Evolutionary conservation across 495 filamentous ascomycete species (phyloP).

Genomic region (Penicillium steckii): DNA sequence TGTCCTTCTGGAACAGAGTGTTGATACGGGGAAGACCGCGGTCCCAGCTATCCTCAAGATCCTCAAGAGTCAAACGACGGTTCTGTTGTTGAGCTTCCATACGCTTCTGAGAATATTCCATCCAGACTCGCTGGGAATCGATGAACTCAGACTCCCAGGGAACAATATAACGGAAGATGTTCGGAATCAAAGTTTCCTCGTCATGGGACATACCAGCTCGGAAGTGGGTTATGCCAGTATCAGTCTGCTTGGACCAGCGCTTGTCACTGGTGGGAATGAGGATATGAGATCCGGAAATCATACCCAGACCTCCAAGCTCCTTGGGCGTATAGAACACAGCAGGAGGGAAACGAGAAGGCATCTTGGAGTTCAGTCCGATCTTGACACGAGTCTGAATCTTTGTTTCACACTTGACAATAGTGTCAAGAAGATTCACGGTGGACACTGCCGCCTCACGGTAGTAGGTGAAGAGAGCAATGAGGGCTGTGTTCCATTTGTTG

Average conservation of each 20-base stretch:
- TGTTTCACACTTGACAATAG: constrained; percentile 99
- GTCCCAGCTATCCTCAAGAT: constrained; percentile 99
- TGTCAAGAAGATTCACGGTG: constrained; percentile 92
- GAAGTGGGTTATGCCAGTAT: constrained; percentile 96
- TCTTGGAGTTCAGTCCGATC: constrained; percentile 98
- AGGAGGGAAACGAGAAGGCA: constrained; percentile 98
- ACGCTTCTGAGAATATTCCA: constrained; percentile 97
- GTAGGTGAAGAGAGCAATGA: constrained; percentile 99
- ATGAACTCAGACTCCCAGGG: constrained; percentile 99
- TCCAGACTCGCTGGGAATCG: constrained; percentile 98
- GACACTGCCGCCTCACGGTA: constrained; percentile 98
- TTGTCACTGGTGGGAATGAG: constrained; percentile 98
- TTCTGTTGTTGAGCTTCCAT: constrained; percentile 98
- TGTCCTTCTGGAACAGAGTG: constrained; percentile 98
- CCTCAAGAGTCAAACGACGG: constrained; percentile 88
- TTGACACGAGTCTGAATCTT: constrained; percentile 99
- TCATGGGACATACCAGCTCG: constrained; percentile 98
- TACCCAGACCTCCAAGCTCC: constrained; percentile 94
- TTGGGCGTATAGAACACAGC: constrained; percentile 99
- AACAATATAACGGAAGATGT: constrained; percentile 99
- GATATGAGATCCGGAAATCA: constrained; percentile 99
- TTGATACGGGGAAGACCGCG: constrained; percentile 98
- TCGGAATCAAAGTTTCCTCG: constrained; percentile 96
- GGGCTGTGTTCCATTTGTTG: constrained; percentile 98
- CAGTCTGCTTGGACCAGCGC: constrained; percentile 97